Evolutionary conservation across 2,329 filamentous ascomycete genomes (phyloP), one percentile per base, ranked within the genome.

Genomic region (Tolypocladium ophioglossoides): DNA sequence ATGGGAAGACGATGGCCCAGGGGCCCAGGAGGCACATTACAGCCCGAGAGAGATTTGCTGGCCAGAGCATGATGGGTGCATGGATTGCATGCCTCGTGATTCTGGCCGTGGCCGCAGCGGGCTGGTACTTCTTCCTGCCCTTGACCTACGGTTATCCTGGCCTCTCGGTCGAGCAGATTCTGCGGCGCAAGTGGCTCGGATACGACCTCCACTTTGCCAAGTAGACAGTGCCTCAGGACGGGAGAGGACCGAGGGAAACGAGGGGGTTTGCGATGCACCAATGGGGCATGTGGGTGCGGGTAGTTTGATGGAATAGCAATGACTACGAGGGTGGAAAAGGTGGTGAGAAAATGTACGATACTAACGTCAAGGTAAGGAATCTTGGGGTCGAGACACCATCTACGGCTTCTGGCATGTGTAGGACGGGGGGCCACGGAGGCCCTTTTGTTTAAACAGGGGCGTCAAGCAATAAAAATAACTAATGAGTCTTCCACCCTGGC

Each of bases 191-290:
- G 78, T 97, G 92, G 92, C 78, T 99, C 61, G 88, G 89, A 59
- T 99, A 97, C 69, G 94, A 99, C 70, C 79, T 99, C 68, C 94
- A 99, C 75, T 99, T 99, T 76, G 94, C 94, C 56, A 99, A 99
- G 82, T 99, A 87, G 75, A 57, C 20, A 9, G 16, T 30, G 16
- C 10, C 41, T 41, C 2, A 9, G 2, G 11, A 22, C 3, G 4
- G 3, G 44, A 1, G 2, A 1, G 14, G 27, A 16, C 16, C 9
- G 12, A 3, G 9, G 44, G 11, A 20, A 12, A n/a, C 4, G 20
- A 18, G 24, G 10, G 24, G 14, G 16, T 20, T 20, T 20, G 27
- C 27, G 27, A 20, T 16, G 7, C 18, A 9, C 27, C 44, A 47
- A 30, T 16, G 44, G 44, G 16, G 27, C 44, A 20, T 18, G 27